phyloP scores from a whole-genome alignment of 306 rosid species.

The Begonia peltatifolia region DNA sequence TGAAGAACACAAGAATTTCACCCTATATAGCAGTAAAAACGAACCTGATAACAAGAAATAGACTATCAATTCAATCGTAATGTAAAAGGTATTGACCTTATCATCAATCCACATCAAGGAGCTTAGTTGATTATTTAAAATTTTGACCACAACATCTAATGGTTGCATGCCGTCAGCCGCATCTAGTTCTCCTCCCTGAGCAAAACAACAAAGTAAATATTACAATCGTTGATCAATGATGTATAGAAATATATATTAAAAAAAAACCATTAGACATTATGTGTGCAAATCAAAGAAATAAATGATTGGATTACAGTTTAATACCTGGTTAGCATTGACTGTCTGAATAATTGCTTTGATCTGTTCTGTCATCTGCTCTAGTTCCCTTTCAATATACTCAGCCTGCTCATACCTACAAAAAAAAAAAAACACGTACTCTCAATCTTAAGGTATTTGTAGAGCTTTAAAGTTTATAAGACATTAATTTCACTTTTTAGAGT shows the following conservation, averaged over 20 bases:
- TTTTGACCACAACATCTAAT: constrained; percentile 74
- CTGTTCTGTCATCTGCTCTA: constrained; percentile 93
- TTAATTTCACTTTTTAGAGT: too few relatives aligned
- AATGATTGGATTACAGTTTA: constrained; percentile 7
- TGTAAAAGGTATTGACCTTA: constrained; percentile 42
- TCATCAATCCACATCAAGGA: constrained; percentile 97
- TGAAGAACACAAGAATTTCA: neutral
- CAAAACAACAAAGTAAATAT: too few relatives aligned
- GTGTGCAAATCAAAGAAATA: neutral
- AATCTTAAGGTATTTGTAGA: too few relatives aligned
- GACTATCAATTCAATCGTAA: too few relatives aligned
- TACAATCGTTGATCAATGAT: too few relatives aligned
- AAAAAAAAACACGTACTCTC: neutral
- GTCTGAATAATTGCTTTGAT: constrained; percentile 77
- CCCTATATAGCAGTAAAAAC: too few relatives aligned
- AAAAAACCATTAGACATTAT: neutral
- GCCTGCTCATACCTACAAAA: constrained; percentile 77
- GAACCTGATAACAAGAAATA: too few relatives aligned
- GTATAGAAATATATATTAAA: too few relatives aligned
- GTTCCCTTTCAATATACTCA: constrained; percentile 80
- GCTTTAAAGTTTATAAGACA: too few relatives aligned
- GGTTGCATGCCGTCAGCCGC: constrained; percentile 62
- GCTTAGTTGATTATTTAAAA: constrained; percentile 84
- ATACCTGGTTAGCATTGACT: constrained; percentile 85
- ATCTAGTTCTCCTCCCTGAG: constrained; percentile 85